A percentile compares a stretch with the other conserved stretches of the same genome.
These are phyloP conservation scores for Kalmanozyma brasiliensis DNA, from an alignment of 1,284 basidiomycete species.

Conservation along the genomic window DNA sequence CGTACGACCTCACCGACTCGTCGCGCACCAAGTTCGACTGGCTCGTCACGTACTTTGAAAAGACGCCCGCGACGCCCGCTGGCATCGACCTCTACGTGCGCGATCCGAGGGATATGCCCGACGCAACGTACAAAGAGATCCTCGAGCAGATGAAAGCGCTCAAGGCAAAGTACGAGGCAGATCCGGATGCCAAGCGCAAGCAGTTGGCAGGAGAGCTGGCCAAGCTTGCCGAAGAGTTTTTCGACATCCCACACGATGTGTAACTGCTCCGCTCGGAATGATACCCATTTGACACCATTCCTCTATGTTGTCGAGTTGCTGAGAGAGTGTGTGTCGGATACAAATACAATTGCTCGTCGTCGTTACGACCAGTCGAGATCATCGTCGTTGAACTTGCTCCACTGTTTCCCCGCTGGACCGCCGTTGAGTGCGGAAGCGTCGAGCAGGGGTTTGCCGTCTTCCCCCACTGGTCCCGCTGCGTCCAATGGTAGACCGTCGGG, in stretches of 20 bases:
- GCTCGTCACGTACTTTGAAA: constrained; percentile 52
- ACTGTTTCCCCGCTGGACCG: constrained; percentile 1
- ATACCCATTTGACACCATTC: neutral
- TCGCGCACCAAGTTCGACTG: constrained; percentile 37
- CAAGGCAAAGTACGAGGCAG: constrained; percentile 20
- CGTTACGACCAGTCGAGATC: constrained; percentile 63
- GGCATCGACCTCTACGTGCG: constrained; percentile 48
- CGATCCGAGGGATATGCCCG: constrained; percentile 37
- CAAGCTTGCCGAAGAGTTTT: constrained; percentile 30
- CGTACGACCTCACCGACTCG: constrained; percentile 41
- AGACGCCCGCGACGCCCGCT: constrained; percentile 39
- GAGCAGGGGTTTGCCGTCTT: constrained; percentile 31
- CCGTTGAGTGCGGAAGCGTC: constrained; percentile 19
- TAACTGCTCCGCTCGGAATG: constrained; percentile 6
- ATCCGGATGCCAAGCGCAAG: constrained; percentile 21
- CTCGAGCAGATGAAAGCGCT: constrained; percentile 31
- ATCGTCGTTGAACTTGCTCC: constrained; percentile 55
- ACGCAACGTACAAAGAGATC: constrained; percentile 21
- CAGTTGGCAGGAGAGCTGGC: constrained; percentile 32
- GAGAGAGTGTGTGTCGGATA: constrained; percentile 3
- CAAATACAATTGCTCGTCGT: constrained; percentile 8
- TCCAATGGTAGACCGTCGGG: constrained; percentile 38
- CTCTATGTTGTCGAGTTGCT: constrained; percentile 9
- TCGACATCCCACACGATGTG: constrained; percentile 41
- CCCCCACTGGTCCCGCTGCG: constrained; percentile 17